phyloP scores from a whole-genome alignment of 805 yeast species.

The Candida xiaguanensis region DNA sequence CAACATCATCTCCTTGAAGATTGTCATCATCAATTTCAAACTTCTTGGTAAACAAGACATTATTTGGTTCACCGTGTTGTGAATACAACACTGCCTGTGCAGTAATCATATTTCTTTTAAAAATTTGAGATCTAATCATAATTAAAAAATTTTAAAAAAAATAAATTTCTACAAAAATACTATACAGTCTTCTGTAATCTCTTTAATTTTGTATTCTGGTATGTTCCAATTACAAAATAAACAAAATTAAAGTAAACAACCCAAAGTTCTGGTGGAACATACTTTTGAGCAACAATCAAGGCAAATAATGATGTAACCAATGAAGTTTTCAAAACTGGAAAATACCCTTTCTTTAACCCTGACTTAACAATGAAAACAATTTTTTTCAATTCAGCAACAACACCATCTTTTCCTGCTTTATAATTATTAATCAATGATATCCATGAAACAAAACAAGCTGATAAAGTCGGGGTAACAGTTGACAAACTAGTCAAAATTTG shows the following conservation, averaged over 20 bases:
- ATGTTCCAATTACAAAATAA: conserved; percentile 58
- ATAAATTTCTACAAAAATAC: background rate
- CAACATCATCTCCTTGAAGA: conserved; percentile 30
- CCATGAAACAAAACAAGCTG: conserved; percentile 49
- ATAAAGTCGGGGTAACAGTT: conserved; percentile 53
- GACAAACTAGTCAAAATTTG: conserved; percentile 51
- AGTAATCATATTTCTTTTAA: conserved; percentile 35
- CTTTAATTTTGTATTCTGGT: conserved; percentile 56
- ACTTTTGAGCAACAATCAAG: conserved; percentile 53
- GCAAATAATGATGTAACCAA: conserved; percentile 52
- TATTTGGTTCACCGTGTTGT: conserved; percentile 63
- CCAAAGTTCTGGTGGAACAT: conserved; percentile 58
- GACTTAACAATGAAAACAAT: conserved; percentile 18
- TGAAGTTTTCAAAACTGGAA: conserved; percentile 48
- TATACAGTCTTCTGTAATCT: no score
- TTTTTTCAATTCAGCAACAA: conserved; percentile 14
- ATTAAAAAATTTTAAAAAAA: background rate
- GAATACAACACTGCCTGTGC: conserved; percentile 68
- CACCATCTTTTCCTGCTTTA: conserved; percentile 8
- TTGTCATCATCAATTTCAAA: conserved; percentile 47
- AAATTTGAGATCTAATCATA: conserved; percentile 1
- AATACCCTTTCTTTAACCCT: conserved; percentile 42
- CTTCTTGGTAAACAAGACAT: conserved; percentile 49
- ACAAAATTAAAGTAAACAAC: conserved; percentile 58
- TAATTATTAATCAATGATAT: conserved; percentile 48